Percentiles rank a stretch among this genome's conserved stretches.
Evolutionary conservation across 2,329 filamentous ascomycete species (phyloP).

Genomic region (Didymosphaeria variabile): DNA sequence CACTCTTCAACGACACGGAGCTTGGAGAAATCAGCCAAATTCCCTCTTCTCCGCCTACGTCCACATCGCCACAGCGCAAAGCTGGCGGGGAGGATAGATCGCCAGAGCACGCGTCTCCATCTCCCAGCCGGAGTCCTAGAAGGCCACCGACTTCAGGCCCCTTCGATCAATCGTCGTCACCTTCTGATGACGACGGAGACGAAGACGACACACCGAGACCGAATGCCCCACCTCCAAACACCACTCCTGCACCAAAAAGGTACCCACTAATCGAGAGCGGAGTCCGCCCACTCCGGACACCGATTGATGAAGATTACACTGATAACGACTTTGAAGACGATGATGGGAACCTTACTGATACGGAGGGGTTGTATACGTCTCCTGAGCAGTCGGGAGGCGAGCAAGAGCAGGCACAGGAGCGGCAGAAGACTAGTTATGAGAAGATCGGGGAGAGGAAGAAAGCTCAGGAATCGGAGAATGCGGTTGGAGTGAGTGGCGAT

Average conservation of each 20-base stretch:
- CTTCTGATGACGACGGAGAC: background rate
- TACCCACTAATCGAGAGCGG: background rate
- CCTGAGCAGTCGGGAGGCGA: background rate
- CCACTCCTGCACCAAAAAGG: background rate
- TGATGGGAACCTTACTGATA: background rate
- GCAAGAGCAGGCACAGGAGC: background rate
- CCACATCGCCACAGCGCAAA: background rate
- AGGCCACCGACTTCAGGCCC: background rate
- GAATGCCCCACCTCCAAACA: background rate
- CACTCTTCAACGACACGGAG: background rate
- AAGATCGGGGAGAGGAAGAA: background rate
- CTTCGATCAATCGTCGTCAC: background rate
- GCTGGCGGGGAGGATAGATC: background rate
- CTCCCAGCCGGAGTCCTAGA: background rate
- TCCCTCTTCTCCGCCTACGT: background rate
- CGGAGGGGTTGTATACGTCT: background rate
- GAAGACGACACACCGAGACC: background rate
- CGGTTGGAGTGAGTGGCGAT: background rate
- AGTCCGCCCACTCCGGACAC: background rate
- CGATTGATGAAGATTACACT: conserved; percentile 1
- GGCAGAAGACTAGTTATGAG: background rate
- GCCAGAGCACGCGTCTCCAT: background rate
- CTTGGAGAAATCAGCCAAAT: background rate
- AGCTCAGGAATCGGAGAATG: background rate
- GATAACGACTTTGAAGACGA: background rate